phyloP scores from a whole-genome alignment of 2,329 filamentous ascomycete species.

The Colletotrichum sp. region DNA sequence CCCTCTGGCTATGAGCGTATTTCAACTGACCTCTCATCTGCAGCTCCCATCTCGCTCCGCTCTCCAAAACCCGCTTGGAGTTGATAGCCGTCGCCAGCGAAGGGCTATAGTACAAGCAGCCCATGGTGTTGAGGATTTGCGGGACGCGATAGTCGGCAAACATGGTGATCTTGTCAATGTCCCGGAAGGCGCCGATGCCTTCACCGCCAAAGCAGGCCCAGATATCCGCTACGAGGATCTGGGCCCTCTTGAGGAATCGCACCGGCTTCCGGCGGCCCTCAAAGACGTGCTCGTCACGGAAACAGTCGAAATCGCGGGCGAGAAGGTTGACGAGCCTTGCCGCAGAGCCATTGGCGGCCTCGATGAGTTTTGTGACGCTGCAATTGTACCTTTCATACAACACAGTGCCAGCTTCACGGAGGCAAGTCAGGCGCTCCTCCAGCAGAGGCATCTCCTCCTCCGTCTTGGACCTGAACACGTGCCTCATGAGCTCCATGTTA shows the following conservation, averaged over 20 bases:
- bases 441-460: conserved; percentile 88
- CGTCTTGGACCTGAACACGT: conserved; percentile 87
- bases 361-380: conserved; percentile 74
- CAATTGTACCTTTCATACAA: conserved; percentile 78
- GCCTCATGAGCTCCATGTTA: conserved; percentile 71
- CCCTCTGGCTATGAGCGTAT: neutral
- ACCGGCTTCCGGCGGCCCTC: conserved; percentile 72
- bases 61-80: conserved; percentile 66
- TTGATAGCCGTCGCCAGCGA: conserved; percentile 74
- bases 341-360: conserved; percentile 77
- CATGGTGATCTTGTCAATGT: conserved; percentile 97
- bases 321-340: conserved; percentile 86
- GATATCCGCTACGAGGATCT: conserved; percentile 93
- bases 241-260: conserved; percentile 88
- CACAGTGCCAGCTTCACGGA: conserved; percentile 82
- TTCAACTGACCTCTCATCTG: conserved; percentile 75
- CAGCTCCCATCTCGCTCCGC: conserved; percentile 79
- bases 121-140: conserved; percentile 85
- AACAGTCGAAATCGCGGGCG: conserved; percentile 81
- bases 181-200: conserved; percentile 78
- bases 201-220: conserved; percentile 95
- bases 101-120: conserved; percentile 85
- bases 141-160: conserved; percentile 98
- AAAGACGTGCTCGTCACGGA: conserved; percentile 80
- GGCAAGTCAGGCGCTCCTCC: conserved; percentile 74